Conservation (phyloP, 192 early-diverging fungal species). For the Coemansia sp. region DNA sequence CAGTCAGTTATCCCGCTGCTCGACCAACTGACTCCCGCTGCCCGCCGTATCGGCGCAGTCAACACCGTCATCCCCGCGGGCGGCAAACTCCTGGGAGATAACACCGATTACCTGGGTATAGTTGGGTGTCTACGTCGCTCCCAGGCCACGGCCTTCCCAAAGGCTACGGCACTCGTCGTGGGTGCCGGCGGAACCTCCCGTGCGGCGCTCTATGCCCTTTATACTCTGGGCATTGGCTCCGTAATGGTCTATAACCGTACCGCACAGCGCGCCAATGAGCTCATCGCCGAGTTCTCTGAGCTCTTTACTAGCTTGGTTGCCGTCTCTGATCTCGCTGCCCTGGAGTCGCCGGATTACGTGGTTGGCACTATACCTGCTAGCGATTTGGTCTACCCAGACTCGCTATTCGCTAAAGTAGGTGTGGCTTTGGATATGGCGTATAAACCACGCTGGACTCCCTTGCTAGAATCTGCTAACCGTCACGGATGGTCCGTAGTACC, state of each 20-base stretch:
- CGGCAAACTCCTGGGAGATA: conserved; percentile 75
- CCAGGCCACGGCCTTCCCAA: conserved; percentile 9
- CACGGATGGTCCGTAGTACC: conserved; percentile 70
- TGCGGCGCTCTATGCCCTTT: conserved; percentile 86
- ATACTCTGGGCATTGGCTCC: conserved; percentile 66
- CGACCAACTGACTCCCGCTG: conserved; percentile 72
- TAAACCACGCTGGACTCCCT: conserved; percentile 80
- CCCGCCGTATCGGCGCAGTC: conserved; percentile 88
- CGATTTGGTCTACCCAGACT: conserved; percentile 62
- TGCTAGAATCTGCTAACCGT: conserved; percentile 64
- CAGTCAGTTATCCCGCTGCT: conserved; percentile 78
- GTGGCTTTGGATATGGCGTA: conserved; percentile 95
- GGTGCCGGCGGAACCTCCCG: conserved; percentile 94
- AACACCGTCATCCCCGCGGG: conserved; percentile 73
- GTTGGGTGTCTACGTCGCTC: conserved; percentile 59
- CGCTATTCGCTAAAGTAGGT: conserved; percentile 59
- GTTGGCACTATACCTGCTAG: conserved; percentile 88
- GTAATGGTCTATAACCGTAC: conserved; percentile 91
- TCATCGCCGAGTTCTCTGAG: conserved; percentile 63
- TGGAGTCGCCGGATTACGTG: conserved; percentile 55
- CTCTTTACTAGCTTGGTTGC: conserved; percentile 57
- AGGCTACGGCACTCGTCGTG: conserved; percentile 74
- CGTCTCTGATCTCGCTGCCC: conserved; percentile 52
- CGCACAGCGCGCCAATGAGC: conserved; percentile 62
- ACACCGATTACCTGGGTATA: conserved; percentile 97